Evolutionary conservation across 179 eudicot genomes (phyloP), one percentile per base, ranked within the genome.

Genomic region (Beta macrorhiza): DNA sequence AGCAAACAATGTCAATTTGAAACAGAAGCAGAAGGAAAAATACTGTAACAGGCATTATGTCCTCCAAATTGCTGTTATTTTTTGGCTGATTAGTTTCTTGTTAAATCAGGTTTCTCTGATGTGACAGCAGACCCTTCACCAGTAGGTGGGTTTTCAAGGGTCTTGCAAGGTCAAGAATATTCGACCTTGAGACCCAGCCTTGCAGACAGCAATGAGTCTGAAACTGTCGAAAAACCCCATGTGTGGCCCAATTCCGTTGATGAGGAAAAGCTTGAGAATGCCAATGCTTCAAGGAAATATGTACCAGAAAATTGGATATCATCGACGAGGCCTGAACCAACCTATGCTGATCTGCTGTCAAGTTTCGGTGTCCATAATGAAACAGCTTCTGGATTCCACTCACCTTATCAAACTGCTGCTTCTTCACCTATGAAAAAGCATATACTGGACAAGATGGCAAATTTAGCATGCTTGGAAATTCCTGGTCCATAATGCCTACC

Each of bases 111-210:
- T 86, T 88, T 89, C 47, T 83, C 89, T 32, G 92, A 88, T 83
- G 82, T 86, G 73, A 78, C 85, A 44, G 84, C 84, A 79, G 95
- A 95, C 86, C 90, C 90, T 88, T 83, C 84, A 68, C 92, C 91
- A 67, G 84, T 87, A 55, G 87, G 86, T 83, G 94, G 90, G 77
- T 86, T 89, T 79, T 78, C 92, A 47, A 92, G 97, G 91, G 92
- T 91, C 88, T 82, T 89, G 92, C 99, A 96, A 91, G 93, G 95
- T 90, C 98, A 93, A 92, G 99, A 96, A 87, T 83, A 83, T 70
- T 78, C 91, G 56, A 79, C 88, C 89, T 83, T 91, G 86, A 88
- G 91, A 87, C 89, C 90, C 75, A 79, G 83, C 84, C 88, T 93
- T 83, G 89, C 87, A 16, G 97, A 92, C 83, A 92, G 90, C 82